Conservation (phyloP, 2,329 filamentous ascomycete genomes). For the Ascochyta viciae-villosae region DNA sequence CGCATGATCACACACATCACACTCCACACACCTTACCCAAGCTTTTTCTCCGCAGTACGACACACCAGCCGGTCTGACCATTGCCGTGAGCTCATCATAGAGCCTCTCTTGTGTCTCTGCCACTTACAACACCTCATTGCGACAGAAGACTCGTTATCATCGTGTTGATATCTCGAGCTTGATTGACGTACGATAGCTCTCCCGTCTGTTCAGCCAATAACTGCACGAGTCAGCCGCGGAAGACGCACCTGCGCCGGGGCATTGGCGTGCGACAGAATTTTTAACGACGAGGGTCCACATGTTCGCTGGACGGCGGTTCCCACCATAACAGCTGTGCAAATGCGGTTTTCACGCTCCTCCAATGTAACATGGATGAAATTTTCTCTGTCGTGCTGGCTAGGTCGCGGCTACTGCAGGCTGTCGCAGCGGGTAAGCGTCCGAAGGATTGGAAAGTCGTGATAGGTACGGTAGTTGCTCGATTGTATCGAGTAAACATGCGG, state of each 20-base stretch:
- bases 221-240: conserved; percentile 32
- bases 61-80: conserved; percentile 14
- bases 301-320: conserved; percentile 29
- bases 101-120: background rate
- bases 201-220: conserved; percentile 26
- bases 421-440: background rate
- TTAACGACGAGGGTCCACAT: conserved; percentile 17
- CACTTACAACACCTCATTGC: background rate
- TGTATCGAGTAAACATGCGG: conserved; percentile 13
- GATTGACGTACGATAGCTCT: conserved; percentile 12
- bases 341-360: background rate
- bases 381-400: conserved; percentile 1
- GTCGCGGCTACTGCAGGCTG: conserved; percentile 10
- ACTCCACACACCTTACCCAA: conserved; percentile 12
- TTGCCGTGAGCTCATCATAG: conserved; percentile 13
- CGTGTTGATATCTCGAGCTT: conserved; percentile 8
- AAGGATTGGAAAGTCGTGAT: conserved; percentile 1
- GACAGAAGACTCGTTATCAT: conserved; percentile 6
- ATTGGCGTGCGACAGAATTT: conserved; percentile 12
- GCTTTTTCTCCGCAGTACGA: conserved; percentile 22
- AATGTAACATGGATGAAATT: background rate
- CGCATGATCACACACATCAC: conserved; percentile 27
- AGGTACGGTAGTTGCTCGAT: conserved; percentile 11
- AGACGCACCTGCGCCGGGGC: conserved; percentile 7
- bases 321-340: background rate